phyloP scores from a whole-genome alignment of 192 early-diverging fungal genomes.

The Jimgerdemannia lactiflua region DNA sequence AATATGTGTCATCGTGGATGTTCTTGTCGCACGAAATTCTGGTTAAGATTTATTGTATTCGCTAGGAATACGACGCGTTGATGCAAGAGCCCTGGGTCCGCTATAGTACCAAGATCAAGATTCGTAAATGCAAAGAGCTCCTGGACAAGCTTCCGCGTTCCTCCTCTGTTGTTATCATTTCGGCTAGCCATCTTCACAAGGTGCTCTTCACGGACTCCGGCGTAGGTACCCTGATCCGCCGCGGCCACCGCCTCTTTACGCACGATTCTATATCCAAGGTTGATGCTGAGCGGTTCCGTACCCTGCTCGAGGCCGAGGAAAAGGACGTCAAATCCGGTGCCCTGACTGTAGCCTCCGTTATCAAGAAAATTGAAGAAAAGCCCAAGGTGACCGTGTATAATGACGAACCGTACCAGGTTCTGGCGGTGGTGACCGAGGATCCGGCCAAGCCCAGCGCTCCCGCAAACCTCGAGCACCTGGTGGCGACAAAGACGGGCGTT shows the following conservation, averaged over 20 bases:
- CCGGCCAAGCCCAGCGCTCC: conserved; percentile 37
- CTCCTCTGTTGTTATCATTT: conserved; percentile 99
- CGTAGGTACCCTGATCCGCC: conserved; percentile 96
- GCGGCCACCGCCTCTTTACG: conserved; percentile 87
- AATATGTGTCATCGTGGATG: conserved; percentile 14
- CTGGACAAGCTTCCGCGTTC: conserved; percentile 94
- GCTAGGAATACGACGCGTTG: conserved; percentile 92
- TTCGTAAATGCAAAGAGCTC: conserved; percentile 96
- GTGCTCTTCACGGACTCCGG: conserved; percentile 98
- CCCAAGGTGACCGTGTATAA: conserved; percentile 72
- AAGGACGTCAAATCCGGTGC: conserved; percentile 65
- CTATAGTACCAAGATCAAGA: conserved; percentile 98
- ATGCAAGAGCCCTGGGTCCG: conserved; percentile 96
- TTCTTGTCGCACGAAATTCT: not conserved
- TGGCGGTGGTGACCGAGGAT: conserved; percentile 75
- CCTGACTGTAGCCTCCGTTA: conserved; percentile 68
- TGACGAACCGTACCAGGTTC: conserved; percentile 93
- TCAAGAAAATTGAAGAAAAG: conserved; percentile 59
- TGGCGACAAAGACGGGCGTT: conserved; percentile 78
- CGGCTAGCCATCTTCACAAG: conserved; percentile 98
- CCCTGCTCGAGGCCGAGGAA: conserved; percentile 75
- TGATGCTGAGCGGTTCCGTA: conserved; percentile 81
- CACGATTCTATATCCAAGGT: conserved; percentile 61
- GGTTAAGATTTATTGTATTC: not conserved
- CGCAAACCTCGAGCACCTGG: conserved; percentile 87